Percentiles rank a stretch among this genome's conserved stretches.
Conservation (phyloP, 805 yeast genomes). For the Lachancea mirantina region DNA sequence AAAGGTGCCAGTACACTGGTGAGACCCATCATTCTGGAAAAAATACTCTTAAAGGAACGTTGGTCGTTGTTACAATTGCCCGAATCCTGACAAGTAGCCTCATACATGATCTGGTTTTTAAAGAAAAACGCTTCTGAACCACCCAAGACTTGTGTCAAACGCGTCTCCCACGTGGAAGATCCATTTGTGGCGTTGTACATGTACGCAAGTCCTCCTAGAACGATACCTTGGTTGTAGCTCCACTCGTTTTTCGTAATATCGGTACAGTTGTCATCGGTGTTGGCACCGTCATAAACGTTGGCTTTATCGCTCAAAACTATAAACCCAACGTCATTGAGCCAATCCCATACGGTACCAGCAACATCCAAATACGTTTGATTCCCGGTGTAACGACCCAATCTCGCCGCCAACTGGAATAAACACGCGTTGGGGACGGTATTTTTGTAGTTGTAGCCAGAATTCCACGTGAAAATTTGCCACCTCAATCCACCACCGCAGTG, state of each 20-base stretch:
- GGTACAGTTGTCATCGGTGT: slow-evolving; percentile 52
- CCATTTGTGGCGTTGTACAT: slow-evolving; percentile 55
- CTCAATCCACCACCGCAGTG: slow-evolving; percentile 59
- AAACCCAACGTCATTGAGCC: slow-evolving; percentile 47
- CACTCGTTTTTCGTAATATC: slow-evolving; percentile 47
- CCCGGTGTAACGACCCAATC: slow-evolving; percentile 52
- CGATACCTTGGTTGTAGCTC: slow-evolving; percentile 66
- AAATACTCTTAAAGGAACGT: slow-evolving; percentile 65
- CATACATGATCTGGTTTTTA: slow-evolving; percentile 46
- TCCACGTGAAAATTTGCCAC: slow-evolving; percentile 62
- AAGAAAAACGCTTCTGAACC: slow-evolving; percentile 45
- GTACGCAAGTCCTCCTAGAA: slow-evolving; percentile 63
- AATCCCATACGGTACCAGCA: slow-evolving; percentile 50
- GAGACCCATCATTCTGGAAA: slow-evolving; percentile 54
- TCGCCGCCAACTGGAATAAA: slow-evolving; percentile 54
- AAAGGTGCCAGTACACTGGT: slow-evolving; percentile 50
- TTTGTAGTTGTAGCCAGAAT: slow-evolving; percentile 55
- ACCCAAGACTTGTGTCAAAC: slow-evolving; percentile 38
- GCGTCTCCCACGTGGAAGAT: slow-evolving; percentile 41
- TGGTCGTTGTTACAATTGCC: slow-evolving; percentile 65
- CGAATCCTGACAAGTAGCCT: slow-evolving; percentile 50
- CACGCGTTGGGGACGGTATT: slow-evolving; percentile 61
- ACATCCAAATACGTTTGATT: slow-evolving; percentile 44
- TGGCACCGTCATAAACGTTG: slow-evolving; percentile 70
- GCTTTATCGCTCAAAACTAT: slow-evolving; percentile 42